phyloP scores from a whole-genome alignment of 441 rosid species.

The Theobroma grandiflorum region DNA sequence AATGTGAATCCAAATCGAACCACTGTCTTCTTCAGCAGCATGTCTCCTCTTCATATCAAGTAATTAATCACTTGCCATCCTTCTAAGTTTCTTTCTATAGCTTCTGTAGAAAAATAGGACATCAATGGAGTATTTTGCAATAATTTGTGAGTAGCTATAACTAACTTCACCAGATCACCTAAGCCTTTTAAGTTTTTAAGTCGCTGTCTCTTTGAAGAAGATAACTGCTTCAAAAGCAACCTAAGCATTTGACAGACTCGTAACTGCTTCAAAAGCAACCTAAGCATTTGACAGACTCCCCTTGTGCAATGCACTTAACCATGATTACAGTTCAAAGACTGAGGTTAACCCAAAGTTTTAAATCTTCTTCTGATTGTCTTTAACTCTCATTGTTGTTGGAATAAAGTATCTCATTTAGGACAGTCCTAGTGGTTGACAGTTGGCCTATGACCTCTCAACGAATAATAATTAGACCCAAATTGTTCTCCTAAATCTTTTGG shows the following conservation, averaged over 20 bases:
- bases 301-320: neutral
- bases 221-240: neutral
- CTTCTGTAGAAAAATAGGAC: too few relatives aligned
- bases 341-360: neutral
- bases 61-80: conserved; percentile 29
- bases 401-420: neutral
- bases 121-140: too few relatives aligned
- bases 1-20: conserved; percentile 76
- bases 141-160: too few relatives aligned
- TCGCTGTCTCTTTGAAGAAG: neutral
- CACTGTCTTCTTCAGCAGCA: conserved; percentile 83
- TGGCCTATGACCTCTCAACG: conserved; percentile 6
- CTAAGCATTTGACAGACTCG: neutral
- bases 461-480: conserved; percentile 3
- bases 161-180: conserved; percentile 7
- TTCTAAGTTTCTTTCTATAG: neutral
- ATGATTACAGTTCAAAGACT: neutral
- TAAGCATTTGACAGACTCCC: neutral
- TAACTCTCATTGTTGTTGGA: neutral
- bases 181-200: neutral
- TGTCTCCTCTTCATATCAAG: conserved; percentile 97
- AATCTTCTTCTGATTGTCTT: neutral
- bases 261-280: neutral
- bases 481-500: conserved; percentile 21
- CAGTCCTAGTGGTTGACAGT: conserved; percentile 26